Evolutionary conservation across 75 land plant species (phyloP), one percentile per base, ranked within the genome.

Genomic region (Picea sitchensis): DNA sequence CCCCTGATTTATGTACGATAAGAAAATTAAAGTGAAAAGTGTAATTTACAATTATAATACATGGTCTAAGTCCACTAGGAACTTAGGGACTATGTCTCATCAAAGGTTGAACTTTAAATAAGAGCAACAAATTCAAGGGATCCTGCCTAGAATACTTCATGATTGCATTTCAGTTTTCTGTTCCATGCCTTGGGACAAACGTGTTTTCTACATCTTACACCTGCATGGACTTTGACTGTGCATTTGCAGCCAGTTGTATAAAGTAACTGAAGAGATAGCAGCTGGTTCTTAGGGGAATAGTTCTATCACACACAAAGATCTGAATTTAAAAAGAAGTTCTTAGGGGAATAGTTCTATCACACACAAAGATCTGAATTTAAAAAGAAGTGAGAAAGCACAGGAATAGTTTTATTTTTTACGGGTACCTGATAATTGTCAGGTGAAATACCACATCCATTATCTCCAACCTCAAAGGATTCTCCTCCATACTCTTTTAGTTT

Each of bases 401-500:
- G 6, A 36, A 38, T 11, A 78, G 61, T 41, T 30, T 20, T 31
- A 51, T 2, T 3, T 31, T 59, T 78, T 76, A 21, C 12, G 59
- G 61, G 30, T 71, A 94, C 97, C 94, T 92, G 91, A 80, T 91
- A 94, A 78, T 96, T 94, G 26, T 82, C 77, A 14, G 99, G 95
- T 4, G 98, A 94, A 57, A 96, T 90, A 72, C 99, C 99, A 44
- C 76, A 94, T 44, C 98, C 99, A 87, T 96, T 96, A 65, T 96
- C 99, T 32, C 89, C 84, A 44, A 96, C 98, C 80, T 92, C 92
- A 65, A 96, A 88, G 58, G 76, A 90, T 56, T 91, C 93, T 56
- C 82, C 85, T 1, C 99, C 99, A 65, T 91, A 86, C 31, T 96
- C 99, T 73, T 90, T 94, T 58, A 96, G 82, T 5, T 78, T 84